phyloP scores from a whole-genome alignment of 2,329 filamentous ascomycete genomes.

The Cladophialophora psammophila region DNA sequence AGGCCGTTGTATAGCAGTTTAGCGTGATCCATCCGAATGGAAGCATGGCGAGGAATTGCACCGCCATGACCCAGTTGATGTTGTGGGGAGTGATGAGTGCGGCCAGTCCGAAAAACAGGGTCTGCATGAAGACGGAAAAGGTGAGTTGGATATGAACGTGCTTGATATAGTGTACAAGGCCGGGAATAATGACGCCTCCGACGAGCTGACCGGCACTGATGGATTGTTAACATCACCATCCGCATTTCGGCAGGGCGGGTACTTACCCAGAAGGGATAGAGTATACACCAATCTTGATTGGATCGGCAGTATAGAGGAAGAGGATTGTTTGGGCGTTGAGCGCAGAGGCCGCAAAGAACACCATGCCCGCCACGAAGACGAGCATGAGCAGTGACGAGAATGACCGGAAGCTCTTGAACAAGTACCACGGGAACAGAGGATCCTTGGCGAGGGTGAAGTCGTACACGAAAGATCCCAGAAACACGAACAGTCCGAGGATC shows the following conservation, averaged over 20 bases:
- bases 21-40: slow-evolving; percentile 34
- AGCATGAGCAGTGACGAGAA: slow-evolving; percentile 34
- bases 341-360: slow-evolving; percentile 34
- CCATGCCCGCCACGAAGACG: slow-evolving; percentile 34
- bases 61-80: slow-evolving; percentile 34
- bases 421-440: slow-evolving; percentile 54
- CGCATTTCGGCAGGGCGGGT: neutral
- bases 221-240: slow-evolving; percentile 1
- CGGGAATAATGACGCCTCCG: slow-evolving; percentile 33
- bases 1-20: slow-evolving; percentile 34
- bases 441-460: slow-evolving; percentile 49
- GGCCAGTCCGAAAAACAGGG: slow-evolving; percentile 32
- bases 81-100: slow-evolving; percentile 34
- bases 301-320: slow-evolving; percentile 30
- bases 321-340: slow-evolving; percentile 33
- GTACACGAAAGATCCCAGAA: slow-evolving; percentile 50
- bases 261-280: slow-evolving; percentile 36
- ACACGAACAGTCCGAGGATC: slow-evolving; percentile 50
- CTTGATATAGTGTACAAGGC: slow-evolving; percentile 34
- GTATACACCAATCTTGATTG: slow-evolving; percentile 35
- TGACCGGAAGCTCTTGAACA: slow-evolving; percentile 41
- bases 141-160: slow-evolving; percentile 31
- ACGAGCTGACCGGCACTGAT: slow-evolving; percentile 34
- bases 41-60: slow-evolving; percentile 34
- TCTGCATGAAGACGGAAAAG: slow-evolving; percentile 35